Evolutionary conservation across 768 basidiomycete genomes (phyloP), one percentile per base, ranked within the genome.

Genomic region (Termitomyces sp.): DNA sequence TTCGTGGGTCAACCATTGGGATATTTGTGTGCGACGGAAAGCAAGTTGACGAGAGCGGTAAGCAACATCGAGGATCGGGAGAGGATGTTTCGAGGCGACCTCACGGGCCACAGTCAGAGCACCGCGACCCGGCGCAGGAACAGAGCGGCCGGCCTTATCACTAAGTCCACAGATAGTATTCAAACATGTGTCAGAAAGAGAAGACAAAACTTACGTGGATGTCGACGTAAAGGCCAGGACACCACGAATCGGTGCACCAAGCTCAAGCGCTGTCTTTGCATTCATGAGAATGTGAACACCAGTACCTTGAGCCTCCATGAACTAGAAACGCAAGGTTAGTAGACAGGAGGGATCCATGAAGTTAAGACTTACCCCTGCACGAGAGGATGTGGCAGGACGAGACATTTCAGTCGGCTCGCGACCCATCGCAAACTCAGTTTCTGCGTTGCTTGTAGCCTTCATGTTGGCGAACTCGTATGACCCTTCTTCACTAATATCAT

Each of bases 391-490:
- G 10, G 96, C 89, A 15, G 97, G 97, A 54, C 97, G 89, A 43
- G 97, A 99, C 90, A 98, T 95, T 71, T 99, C 97, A 36, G 91
- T 94, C 6, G 97, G 95, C 71, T 99, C 97, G 62, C 97, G 94
- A 57, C 97, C 97, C 90, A 97, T 97, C 3, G 95, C 96, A 66
- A 98, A 91, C 70, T 99, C 97, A 29, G 92, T 92, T 71, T 94
- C 92, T 1, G 95, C 88, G 66, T 96, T 98, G 73, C 90, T 93
- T 5, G 97, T 99, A 1, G 97, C 97, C 73, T 98, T 97, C 97
- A 99, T 99, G 78, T 98, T 98, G 47, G 94, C 97, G 72, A 99
- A 99, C 71, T 99, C 96, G 70, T 87, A 98, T 7, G 96, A 98
- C 16, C 96, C 97, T 73, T 99, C 97, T 71, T 99, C 97, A 60